Percentiles rank a stretch among this genome's conserved stretches.
phyloP scores from a whole-genome alignment of 23 red algal genomes.

The Pyropia yezoensis region DNA sequence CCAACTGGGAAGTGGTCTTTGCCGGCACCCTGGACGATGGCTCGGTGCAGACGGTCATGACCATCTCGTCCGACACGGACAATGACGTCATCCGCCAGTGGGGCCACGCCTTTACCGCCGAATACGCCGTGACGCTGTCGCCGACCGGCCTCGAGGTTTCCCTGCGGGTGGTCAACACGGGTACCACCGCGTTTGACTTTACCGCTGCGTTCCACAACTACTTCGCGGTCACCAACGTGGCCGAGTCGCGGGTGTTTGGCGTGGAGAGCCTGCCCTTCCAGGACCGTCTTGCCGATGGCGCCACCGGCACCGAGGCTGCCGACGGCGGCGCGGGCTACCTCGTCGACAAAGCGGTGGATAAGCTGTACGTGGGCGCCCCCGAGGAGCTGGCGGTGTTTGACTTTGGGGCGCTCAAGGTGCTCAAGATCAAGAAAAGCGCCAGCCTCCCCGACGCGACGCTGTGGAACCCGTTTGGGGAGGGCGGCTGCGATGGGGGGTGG shows the following conservation, averaged over 20 bases:
- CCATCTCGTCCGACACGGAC: slow-evolving; percentile 30
- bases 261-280: slow-evolving; percentile 51
- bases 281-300: slow-evolving; percentile 57
- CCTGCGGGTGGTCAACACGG: slow-evolving; percentile 71
- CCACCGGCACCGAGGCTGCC: slow-evolving; percentile 25
- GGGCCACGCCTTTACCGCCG: slow-evolving; percentile 57
- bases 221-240: slow-evolving; percentile 43
- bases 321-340: slow-evolving; percentile 50
- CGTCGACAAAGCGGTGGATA: slow-evolving; percentile 60
- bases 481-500: slow-evolving; percentile 91
- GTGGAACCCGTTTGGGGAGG: slow-evolving; percentile 92
- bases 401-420: slow-evolving; percentile 59
- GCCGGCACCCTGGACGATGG: slow-evolving; percentile 39
- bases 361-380: slow-evolving; percentile 65
- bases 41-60: slow-evolving; percentile 40
- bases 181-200: slow-evolving; percentile 59
- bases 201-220: slow-evolving; percentile 97
- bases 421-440: slow-evolving; percentile 86
- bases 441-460: slow-evolving; percentile 72
- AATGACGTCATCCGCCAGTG: slow-evolving; percentile 21
- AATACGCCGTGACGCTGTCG: slow-evolving; percentile 79
- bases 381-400: slow-evolving; percentile 94
- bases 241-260: slow-evolving; percentile 71
- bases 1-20: slow-evolving; percentile 60
- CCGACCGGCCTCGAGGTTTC: slow-evolving; percentile 57